Conservation (phyloP, 805 yeast species). For the Teunomyces gatunensis region DNA sequence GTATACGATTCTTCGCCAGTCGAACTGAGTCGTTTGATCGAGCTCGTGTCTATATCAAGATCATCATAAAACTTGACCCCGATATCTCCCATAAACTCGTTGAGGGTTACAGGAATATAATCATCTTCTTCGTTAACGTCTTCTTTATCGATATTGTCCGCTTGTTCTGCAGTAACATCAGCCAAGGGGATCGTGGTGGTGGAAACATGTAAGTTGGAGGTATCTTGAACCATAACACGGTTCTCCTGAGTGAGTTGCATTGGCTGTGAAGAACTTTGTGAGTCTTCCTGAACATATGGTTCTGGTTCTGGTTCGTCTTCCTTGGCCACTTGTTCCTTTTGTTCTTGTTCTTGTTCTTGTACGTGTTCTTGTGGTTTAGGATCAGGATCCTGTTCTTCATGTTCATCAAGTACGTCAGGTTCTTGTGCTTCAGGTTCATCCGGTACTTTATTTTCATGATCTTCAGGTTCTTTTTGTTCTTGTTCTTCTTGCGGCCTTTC, state of each 20-base stretch:
- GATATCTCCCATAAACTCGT: constrained; percentile 38
- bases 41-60: constrained; percentile 32
- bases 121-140: constrained; percentile 13
- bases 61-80: constrained; percentile 47
- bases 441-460: background rate
- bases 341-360: background rate
- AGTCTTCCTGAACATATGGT: background rate
- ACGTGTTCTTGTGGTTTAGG: background rate
- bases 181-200: constrained; percentile 32
- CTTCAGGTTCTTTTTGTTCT: background rate
- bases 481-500: background rate
- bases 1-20: constrained; percentile 13
- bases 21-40: constrained; percentile 22
- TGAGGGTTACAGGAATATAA: constrained; percentile 33
- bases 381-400: too few relatives aligned
- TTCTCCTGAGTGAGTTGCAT: constrained; percentile 22
- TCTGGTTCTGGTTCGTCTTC: background rate
- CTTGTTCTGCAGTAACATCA: background rate
- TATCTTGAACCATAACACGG: constrained; percentile 2
- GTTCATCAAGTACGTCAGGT: background rate
- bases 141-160: background rate
- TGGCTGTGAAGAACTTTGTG: constrained; percentile 13
- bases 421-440: background rate
- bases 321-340: background rate
- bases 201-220: constrained; percentile 4